Evolutionary conservation across 352 stramenopile species (phyloP).

Genomic region (Globisporangium cystogenes): DNA sequence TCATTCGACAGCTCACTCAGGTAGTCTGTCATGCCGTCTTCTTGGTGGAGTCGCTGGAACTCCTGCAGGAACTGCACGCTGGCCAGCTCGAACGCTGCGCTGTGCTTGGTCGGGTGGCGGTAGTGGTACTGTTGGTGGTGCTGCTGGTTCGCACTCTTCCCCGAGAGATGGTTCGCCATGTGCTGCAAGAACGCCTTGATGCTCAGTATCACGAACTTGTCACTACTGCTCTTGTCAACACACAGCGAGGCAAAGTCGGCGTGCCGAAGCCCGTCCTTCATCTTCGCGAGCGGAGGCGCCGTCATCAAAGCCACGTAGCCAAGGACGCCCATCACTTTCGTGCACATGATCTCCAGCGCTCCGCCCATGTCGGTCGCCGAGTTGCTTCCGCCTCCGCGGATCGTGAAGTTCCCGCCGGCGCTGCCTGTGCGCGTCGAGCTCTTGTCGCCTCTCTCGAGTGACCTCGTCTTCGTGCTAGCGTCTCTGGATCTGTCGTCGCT

Average conservation of each 20-base stretch:
- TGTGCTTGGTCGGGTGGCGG: constrained; percentile 22
- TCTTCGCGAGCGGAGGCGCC: constrained; percentile 24
- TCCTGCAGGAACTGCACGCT: constrained; percentile 40
- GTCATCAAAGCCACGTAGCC: constrained; percentile 24
- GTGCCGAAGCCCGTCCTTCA: constrained; percentile 15
- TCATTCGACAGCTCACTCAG: constrained; percentile 19
- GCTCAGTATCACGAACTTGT: constrained; percentile 24
- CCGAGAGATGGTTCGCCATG: constrained; percentile 34
- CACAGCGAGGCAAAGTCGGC: constrained; percentile 3
- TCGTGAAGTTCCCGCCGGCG: constrained; percentile 7
- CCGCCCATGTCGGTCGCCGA: constrained; percentile 1
- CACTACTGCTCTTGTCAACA: constrained; percentile 4
- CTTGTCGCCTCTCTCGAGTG: not conserved
- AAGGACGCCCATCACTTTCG: constrained; percentile 11
- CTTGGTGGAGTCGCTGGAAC: constrained; percentile 52
- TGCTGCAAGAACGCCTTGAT: constrained; percentile 60
- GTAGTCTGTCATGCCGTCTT: constrained; percentile 52
- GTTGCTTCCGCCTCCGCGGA: constrained; percentile 2
- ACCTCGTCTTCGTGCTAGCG: not conserved
- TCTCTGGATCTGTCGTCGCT: not conserved
- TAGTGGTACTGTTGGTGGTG: not conserved
- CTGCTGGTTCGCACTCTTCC: constrained; percentile 8
- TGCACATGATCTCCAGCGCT: constrained; percentile 13
- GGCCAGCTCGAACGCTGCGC: constrained; percentile 34
- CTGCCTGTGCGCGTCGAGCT: constrained; percentile 1